Evolutionary conservation across 345 rosid genomes (phyloP).

Genomic region (Aegle marmelos): DNA sequence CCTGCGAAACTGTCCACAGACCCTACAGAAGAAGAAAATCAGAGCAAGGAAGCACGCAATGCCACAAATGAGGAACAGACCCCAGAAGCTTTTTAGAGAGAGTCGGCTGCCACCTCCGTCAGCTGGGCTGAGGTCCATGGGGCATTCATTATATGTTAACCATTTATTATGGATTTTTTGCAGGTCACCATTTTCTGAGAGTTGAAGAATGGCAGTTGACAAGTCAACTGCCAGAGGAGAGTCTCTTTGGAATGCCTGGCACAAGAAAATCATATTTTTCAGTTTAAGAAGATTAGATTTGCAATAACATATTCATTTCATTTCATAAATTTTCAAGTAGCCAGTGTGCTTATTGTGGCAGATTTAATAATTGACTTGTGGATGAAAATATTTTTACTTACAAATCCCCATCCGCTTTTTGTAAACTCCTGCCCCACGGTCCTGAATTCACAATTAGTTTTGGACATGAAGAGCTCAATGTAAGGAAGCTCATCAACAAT

Average conservation of each 20-base stretch:
- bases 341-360: background rate
- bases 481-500: slow-evolving; percentile 96
- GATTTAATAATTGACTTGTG: background rate
- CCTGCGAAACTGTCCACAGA: slow-evolving; percentile 54
- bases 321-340: background rate
- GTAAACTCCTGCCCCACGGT: slow-evolving; percentile 93
- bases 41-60: slow-evolving; percentile 59
- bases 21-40: slow-evolving; percentile 44
- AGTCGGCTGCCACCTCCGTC: slow-evolving; percentile 39
- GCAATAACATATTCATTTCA: background rate
- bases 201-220: slow-evolving; percentile 83
- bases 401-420: slow-evolving; percentile 94
- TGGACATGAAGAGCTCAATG: slow-evolving; percentile 70
- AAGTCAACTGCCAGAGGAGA: slow-evolving; percentile 88
- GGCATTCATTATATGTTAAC: slow-evolving; percentile 49
- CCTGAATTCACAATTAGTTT: slow-evolving; percentile 56
- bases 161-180: slow-evolving; percentile 78
- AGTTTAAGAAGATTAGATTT: background rate
- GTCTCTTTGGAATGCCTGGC: slow-evolving; percentile 90
- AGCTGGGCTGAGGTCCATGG: slow-evolving; percentile 26
- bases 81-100: slow-evolving; percentile 80
- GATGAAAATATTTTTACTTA: slow-evolving; percentile 40
- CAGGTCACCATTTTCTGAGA: slow-evolving; percentile 83
- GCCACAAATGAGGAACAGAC: slow-evolving; percentile 80
- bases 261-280: slow-evolving; percentile 9